These are phyloP conservation scores for Aspergillus saccharolyticus DNA, from an alignment of 495 filamentous ascomycete species.

Conservation along the genomic window DNA sequence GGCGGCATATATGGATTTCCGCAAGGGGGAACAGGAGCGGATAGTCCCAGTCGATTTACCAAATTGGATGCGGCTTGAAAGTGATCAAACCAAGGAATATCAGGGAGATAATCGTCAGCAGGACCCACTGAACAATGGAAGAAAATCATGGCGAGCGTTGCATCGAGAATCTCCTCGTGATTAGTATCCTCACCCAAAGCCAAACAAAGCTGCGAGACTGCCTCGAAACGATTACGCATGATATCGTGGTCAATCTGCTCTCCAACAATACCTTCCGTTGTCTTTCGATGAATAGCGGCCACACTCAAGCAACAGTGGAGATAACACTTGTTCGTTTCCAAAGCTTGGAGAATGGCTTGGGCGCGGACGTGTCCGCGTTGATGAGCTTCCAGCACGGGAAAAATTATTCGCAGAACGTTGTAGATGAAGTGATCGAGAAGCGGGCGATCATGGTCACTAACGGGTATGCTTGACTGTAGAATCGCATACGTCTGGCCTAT, in stretches of 20 bases:
- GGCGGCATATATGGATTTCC: constrained; percentile 54
- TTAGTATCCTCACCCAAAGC: constrained; percentile 74
- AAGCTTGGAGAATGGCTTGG: constrained; percentile 74
- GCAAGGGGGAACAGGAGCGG: constrained; percentile 54
- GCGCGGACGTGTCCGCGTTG: constrained; percentile 72
- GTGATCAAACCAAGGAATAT: constrained; percentile 95
- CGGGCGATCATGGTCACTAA: constrained; percentile 83
- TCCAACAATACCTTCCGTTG: constrained; percentile 57
- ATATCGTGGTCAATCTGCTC: constrained; percentile 89
- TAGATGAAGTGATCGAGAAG: constrained; percentile 90
- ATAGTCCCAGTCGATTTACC: constrained; percentile 78
- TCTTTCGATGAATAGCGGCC: constrained; percentile 89
- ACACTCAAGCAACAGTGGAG: constrained; percentile 95
- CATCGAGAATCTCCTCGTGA: constrained; percentile 85
- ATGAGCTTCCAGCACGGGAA: constrained; percentile 85
- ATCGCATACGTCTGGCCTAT: constrained; percentile 29
- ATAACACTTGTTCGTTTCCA: constrained; percentile 89
- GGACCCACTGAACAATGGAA: constrained; percentile 92
- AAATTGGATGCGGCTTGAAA: constrained; percentile 85
- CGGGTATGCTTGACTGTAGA: constrained; percentile 67
- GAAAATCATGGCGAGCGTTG: constrained; percentile 93
- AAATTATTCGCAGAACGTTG: constrained; percentile 80
- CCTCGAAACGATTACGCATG: constrained; percentile 85
- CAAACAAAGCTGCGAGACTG: constrained; percentile 80
- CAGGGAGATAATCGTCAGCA: constrained; percentile 78